phyloP scores from a whole-genome alignment of 169 alveolate genomes.

The Eimeria necatrix region DNA sequence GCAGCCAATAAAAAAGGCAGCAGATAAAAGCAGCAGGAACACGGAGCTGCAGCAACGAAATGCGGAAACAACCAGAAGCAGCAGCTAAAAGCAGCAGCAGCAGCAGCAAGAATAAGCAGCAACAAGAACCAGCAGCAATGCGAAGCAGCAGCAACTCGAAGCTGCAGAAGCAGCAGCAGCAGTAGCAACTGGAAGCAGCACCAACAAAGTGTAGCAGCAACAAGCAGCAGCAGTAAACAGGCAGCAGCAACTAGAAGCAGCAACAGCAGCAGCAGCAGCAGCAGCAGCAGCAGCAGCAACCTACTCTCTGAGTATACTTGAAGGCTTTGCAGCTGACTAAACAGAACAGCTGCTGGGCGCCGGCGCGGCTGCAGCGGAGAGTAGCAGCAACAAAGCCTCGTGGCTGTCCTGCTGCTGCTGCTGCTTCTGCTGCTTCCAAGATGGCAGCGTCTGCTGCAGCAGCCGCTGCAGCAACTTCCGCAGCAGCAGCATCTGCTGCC shows the following conservation, averaged over 20 bases:
- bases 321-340: not conserved
- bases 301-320: not conserved
- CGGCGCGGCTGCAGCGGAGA: not conserved
- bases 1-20: no score
- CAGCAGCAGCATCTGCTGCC: not conserved
- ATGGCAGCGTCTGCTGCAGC: no score
- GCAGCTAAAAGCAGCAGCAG: constrained; percentile 3
- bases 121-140: no score
- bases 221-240: not conserved
- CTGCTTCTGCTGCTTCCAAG: not conserved
- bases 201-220: not conserved
- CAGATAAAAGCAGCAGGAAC: not conserved
- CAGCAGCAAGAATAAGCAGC: not conserved
- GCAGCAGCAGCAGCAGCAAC: no score
- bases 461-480: not conserved
- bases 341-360: constrained; percentile 50
- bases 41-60: not conserved
- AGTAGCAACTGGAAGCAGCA: not conserved
- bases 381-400: not conserved
- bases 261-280: no score
- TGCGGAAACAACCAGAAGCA: not conserved
- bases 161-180: not conserved
- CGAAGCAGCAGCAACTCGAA: not conserved
- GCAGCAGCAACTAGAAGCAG: not conserved
- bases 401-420: not conserved